Evolutionary conservation across 164 flowering plant species (phyloP), one percentile per base, ranked within the genome.

Genomic region (Vitis rupestris): DNA sequence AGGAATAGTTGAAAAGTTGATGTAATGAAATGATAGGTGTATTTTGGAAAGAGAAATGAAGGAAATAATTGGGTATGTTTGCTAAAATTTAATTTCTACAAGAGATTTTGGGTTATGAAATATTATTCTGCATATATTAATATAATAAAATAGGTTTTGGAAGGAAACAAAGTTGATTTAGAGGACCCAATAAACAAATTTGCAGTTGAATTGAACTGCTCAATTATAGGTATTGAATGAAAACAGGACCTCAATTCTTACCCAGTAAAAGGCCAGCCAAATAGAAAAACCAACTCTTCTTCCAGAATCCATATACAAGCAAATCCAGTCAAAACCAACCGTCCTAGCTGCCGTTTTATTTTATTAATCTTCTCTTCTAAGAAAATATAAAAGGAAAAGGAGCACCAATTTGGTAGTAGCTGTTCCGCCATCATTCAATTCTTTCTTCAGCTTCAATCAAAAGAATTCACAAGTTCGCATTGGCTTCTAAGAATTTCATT

Each of bases 271-370:
- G 50, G 44, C 63, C 54, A 8, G 59, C 31, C 63, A 15, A 4
- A 23, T 56, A 1, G 11, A 17, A 13, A 30, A 7, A 13, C 17
- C 29, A 14, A 2, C 19, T 58, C 19, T 3, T 10, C 12, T 66
- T 37, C 13, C 23, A 44, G 9, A 11, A 59, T 60, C 6, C 23
- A 58, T 27, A 50, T 13, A 17, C 54, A 58, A 59, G 2, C 12
- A n/a, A 50, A 16, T 50, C 4, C 19, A 69, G 57, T 69, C 71
- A 69, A 69, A 29, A 50, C 64, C 65, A 31, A 23, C 64, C 50
- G 8, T 29, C 17, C 16, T 59, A 12, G 17, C 16, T 48, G 44
- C 44, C 44, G 44, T 37, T 37, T 37, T 2, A 37, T 37, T 37
- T 37, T 37, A 3, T 37, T 2, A 37, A 37, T 2, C 4, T 37